Evolutionary conservation across 129 eudicot species (phyloP), one percentile per base, ranked within the genome.

Genomic region (Lactuca sativa): DNA sequence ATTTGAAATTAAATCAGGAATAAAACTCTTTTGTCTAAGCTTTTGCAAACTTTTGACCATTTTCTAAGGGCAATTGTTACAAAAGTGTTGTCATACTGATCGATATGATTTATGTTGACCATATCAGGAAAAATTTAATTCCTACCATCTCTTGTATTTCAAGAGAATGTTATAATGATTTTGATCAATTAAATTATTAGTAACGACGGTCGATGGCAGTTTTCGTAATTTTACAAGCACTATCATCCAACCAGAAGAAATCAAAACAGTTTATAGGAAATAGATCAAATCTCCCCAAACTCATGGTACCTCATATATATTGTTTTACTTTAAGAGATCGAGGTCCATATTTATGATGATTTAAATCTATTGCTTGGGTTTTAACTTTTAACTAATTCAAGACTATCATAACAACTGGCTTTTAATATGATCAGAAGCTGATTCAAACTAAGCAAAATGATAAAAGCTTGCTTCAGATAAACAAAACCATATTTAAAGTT

Each of bases 251-350:
- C 47, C 68, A 48, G 44, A 67, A 67, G 69, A 60, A 60, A 60
- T 31, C 61, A 60, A 60, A 47, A 47, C 52, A 11, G 52, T 3
- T 43, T 70, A 57, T 32, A 70, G 55, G 51, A 58, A 36, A 25
- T 37, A 21, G 21, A 41, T 74, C 79, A 56, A 33, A 59, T 74
- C 79, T 74, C 48, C 66, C 73, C 79, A 74, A 74, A 64, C 66
- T 65, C 57, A 41, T 64, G 57, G 49, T 56, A 55, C 57, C 72
- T 37, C 15, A 43, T 21, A 25, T 52, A 43, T 21, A 25, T 52
- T 21, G 48, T 64, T 64, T 36, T 64, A 31, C 55, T 56, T 33
- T 38, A 10, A 14, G 8, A 11, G 21, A 49, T 65, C 7, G 9
- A 16, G 30, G 32, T 62, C 34, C 53, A 17, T 40, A 13, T 65